These are phyloP conservation scores for Penicillium soppii DNA, from an alignment of 495 filamentous ascomycete species.

Conservation along the genomic window DNA sequence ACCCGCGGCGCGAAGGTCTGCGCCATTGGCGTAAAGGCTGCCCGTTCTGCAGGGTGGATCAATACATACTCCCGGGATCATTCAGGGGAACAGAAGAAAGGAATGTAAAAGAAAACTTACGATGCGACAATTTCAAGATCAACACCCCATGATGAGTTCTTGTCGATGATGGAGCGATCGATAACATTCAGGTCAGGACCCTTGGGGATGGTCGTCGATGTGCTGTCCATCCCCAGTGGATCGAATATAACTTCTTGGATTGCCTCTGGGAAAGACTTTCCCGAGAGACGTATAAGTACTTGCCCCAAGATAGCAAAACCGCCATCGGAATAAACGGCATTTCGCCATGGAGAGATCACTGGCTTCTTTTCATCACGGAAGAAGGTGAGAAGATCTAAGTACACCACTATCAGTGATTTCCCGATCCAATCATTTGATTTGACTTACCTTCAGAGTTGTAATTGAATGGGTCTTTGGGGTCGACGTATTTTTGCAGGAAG, in stretches of 20 bases:
- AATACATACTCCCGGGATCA: no score
- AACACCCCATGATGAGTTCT: conserved; percentile 12
- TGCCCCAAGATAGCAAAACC: conserved; percentile 42
- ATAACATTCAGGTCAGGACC: conserved; percentile 36
- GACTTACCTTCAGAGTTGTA: not conserved
- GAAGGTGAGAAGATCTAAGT: conserved; percentile 6
- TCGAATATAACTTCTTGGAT: conserved; percentile 38
- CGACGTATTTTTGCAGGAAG: not conserved
- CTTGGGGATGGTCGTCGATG: conserved; percentile 36
- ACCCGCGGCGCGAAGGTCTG: conserved; percentile 26
- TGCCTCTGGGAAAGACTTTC: conserved; percentile 36
- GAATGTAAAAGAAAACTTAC: not conserved
- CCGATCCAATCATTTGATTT: not conserved
- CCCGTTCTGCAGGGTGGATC: conserved; percentile 7
- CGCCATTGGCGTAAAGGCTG: conserved; percentile 20
- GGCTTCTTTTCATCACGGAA: conserved; percentile 9
- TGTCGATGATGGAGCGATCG: conserved; percentile 16
- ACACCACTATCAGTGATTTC: not conserved
- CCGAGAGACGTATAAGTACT: conserved; percentile 50
- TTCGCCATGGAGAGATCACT: conserved; percentile 37
- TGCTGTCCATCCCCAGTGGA: conserved; percentile 37
- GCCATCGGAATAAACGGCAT: conserved; percentile 8
- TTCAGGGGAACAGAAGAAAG: not conserved
- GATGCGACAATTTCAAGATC: conserved; percentile 1
- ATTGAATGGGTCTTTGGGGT: not conserved